Conservation (phyloP, 2,329 filamentous ascomycete genomes). For the Talaromyces sp. region DNA sequence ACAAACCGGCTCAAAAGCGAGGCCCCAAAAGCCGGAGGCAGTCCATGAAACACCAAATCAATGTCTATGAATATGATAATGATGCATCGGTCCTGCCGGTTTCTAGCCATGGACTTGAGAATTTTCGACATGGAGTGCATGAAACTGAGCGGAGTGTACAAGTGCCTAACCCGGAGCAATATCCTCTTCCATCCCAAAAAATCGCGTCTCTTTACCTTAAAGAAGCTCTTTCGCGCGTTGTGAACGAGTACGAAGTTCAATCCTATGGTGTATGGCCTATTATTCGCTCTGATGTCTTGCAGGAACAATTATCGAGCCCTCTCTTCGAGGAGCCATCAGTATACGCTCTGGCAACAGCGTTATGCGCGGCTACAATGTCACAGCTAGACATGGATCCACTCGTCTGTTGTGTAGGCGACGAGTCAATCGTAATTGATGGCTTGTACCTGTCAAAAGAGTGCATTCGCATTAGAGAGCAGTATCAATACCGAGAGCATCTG, state of each 20-base stretch:
- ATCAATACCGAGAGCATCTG: constrained; percentile 21
- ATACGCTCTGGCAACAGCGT: constrained; percentile 25
- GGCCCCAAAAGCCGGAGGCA: constrained; percentile 27
- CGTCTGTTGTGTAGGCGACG: neutral
- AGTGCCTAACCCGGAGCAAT: neutral
- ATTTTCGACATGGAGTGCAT: neutral
- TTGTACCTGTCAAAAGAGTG: constrained; percentile 23
- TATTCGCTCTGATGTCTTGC: constrained; percentile 22
- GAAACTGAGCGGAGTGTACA: neutral
- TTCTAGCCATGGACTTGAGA: neutral
- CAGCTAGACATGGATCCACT: constrained; percentile 27
- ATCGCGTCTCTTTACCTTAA: neutral
- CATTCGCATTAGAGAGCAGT: constrained; percentile 24
- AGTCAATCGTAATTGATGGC: constrained; percentile 21
- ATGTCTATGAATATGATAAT: neutral
- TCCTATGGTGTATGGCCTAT: constrained; percentile 33
- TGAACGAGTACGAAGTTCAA: constrained; percentile 24
- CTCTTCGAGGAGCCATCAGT: constrained; percentile 12
- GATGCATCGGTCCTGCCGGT: neutral
- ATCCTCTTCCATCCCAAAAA: neutral
- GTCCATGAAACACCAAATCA: neutral
- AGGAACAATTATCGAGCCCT: constrained; percentile 17
- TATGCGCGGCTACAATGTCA: constrained; percentile 33
- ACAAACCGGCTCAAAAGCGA: constrained; percentile 27
- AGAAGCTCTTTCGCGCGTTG: constrained; percentile 20